phyloP scores from a whole-genome alignment of 768 basidiomycete species.

The Filobasidium wieringae region DNA sequence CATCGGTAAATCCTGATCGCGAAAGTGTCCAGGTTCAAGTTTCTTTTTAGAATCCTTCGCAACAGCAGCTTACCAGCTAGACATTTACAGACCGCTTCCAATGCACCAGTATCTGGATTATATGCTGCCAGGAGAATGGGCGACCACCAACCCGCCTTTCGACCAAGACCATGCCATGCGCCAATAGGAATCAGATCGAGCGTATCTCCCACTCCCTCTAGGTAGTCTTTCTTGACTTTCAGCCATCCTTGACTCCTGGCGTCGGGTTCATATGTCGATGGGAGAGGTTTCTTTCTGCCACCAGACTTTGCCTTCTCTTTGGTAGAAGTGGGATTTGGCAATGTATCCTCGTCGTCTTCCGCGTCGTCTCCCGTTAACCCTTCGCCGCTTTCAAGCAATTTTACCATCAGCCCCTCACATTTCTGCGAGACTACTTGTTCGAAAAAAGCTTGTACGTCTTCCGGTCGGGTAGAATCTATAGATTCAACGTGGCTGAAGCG shows the following conservation, averaged over 20 bases:
- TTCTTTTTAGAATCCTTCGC: neutral
- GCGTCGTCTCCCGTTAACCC: conserved; percentile 32
- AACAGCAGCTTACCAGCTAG: conserved; percentile 26
- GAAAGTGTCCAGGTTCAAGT: neutral
- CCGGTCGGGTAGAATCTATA: conserved; percentile 42
- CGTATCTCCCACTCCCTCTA: conserved; percentile 63
- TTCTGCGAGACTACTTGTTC: conserved; percentile 58
- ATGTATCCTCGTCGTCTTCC: conserved; percentile 27
- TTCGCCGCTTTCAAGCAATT: conserved; percentile 55
- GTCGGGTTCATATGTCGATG: conserved; percentile 82
- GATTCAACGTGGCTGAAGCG: conserved; percentile 63
- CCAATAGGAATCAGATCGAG: conserved; percentile 45
- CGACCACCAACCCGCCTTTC: conserved; percentile 86
- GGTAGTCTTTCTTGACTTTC: conserved; percentile 87
- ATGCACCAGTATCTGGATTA: conserved; percentile 51
- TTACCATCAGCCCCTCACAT: conserved; percentile 90
- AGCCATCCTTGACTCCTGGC: conserved; percentile 78
- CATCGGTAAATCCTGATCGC: conserved; percentile 63
- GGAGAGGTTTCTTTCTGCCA: conserved; percentile 54
- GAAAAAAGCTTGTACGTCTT: conserved; percentile 64
- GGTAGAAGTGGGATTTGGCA: conserved; percentile 9
- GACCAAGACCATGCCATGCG: conserved; percentile 81
- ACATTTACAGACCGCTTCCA: conserved; percentile 78
- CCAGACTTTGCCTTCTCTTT: conserved; percentile 21
- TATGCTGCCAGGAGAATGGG: conserved; percentile 70